Base-by-base conservation (phyloP, 176 grass and related monocot genomes). In the Oropetium thomaeum region DNA sequence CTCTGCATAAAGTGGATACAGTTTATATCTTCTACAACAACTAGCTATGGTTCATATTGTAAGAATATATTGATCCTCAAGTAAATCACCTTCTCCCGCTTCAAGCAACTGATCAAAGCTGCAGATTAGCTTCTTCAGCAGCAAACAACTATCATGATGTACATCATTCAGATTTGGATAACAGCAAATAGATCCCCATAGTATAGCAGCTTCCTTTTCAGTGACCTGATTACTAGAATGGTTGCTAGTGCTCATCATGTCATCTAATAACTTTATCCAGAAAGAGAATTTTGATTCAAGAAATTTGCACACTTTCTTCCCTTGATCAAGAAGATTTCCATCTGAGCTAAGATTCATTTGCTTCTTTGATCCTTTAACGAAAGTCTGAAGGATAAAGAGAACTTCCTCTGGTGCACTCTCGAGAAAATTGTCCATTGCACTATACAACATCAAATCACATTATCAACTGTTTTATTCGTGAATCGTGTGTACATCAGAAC, bases 141-240 rank as follows among this genome's bases (percentile, higher is more conserved):
- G 39, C 58, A 62, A 65, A 38, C 89, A 67, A 67, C 65, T 70
- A 43, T 87, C 86, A 74, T 79, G 69, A 65, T 76, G 64, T 39
- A 74, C 68, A 83, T 75, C 33, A 78, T 67, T 82, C 62, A 89
- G 67, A 70, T 80, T 80, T 52, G 90, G 82, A 65, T 83, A 97
- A 70, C 88, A 97, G 54, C 57, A 80, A 81, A 97, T 60, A 63
- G 84, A 87, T 51, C 78, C 95, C 95, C 88, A 97, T 38, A 97
- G 60, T 74, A 93, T 74, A 76, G 88, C 90, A 53, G 82, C 81
- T 73, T 93, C 86, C 44, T 74, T 82, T 83, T 79, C 81, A 83
- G 37, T 59, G 67, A 93, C 20, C 76, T 75, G 65, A 67, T 82
- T 80, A 58, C 80, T 66, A 78, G 43, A 82, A 45, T 29, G 53